Evolutionary conservation across 139 green algal genomes (phyloP), one percentile per base, ranked within the genome.

Genomic region (Chlorella sp.): DNA sequence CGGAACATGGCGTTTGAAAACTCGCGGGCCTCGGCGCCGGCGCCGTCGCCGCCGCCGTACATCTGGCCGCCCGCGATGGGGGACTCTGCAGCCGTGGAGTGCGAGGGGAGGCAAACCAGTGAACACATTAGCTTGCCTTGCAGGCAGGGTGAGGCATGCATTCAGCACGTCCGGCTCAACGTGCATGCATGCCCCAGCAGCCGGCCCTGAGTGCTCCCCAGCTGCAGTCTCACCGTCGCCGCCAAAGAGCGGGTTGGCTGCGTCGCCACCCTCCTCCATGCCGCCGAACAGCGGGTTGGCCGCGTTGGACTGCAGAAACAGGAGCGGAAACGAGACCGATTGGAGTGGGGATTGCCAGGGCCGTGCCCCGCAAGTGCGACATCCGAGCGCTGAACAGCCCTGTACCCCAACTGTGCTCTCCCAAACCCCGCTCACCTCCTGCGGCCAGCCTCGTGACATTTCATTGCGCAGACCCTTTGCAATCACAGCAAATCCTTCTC

Each of bases 1-100:
- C 76, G 58, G 60, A 83, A 83, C 77, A 83, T 83, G 22, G 41
- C 30, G 60, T 83, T 83, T 30, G 38, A 34, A 20, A 83, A 83
- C 58, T 73, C 58, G 11, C 28, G 20, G 28, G 30, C 9, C 43
- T 40, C 44, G 32, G 30, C 75, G 48, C 56, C 60, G 28, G 54
- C 28, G 22, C 22, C 77, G 13, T 34, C 54, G 54, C 30, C 74
- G 19, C 20, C 51, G 54, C 76, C 58, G 36, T 73, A 83, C 28
- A 7, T 48, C 40, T 73, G 43, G 40, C 77, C 60, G 30, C 40
- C 77, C 3, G 56, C 60, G 28, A 83, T 43, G 58, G 77, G 77
- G 16, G 77, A 83, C 28, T 83, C 77, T 83, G 77, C 76, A 34
- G 40, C 14, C 22, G 34, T n/a, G 67, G 46, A 43, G 54, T 34